A percentile compares a stretch with the other conserved stretches of the same genome.
Conservation (phyloP, 2,329 filamentous ascomycete species). For the Bertia moriformis region DNA sequence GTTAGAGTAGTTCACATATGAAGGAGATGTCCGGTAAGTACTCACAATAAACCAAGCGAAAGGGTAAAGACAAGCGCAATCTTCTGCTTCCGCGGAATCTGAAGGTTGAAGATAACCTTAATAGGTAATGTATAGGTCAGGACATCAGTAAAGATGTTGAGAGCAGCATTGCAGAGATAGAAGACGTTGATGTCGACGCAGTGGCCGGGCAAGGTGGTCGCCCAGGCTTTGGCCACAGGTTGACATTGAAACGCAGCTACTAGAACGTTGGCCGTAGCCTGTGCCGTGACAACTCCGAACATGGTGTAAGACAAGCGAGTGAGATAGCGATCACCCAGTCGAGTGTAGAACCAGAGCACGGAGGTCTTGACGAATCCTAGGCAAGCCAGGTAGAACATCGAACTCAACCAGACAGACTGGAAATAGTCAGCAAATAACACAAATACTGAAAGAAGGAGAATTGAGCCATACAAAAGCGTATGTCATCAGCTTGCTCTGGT, state of each 20-base stretch:
- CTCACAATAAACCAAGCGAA: slow-evolving; percentile 24
- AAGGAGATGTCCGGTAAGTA: not conserved
- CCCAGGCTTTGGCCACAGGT: slow-evolving; percentile 22
- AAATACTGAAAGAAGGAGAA: too few relatives aligned
- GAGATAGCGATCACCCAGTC: slow-evolving; percentile 21
- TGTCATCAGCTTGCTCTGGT: slow-evolving; percentile 4
- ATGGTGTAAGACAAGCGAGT: slow-evolving; percentile 19
- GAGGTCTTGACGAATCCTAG: slow-evolving; percentile 31
- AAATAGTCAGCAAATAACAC: slow-evolving; percentile 6
- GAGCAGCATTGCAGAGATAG: slow-evolving; percentile 27
- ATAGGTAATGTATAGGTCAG: slow-evolving; percentile 27
- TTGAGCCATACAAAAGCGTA: slow-evolving; percentile 3
- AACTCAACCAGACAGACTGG: slow-evolving; percentile 25
- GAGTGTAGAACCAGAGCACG: slow-evolving; percentile 26
- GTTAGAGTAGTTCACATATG: not conserved
- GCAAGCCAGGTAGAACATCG: slow-evolving; percentile 29
- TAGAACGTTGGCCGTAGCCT: slow-evolving; percentile 23
- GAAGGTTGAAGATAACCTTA: slow-evolving; percentile 22
- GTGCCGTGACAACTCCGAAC: slow-evolving; percentile 20
- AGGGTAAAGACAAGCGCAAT: slow-evolving; percentile 24
- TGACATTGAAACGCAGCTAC: slow-evolving; percentile 26
- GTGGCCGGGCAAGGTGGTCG: slow-evolving; percentile 12
- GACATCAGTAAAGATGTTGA: slow-evolving; percentile 29
- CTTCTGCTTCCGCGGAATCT: slow-evolving; percentile 27
- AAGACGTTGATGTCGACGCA: slow-evolving; percentile 29